These are phyloP conservation scores for Phytophthora lateralis DNA, from an alignment of 352 stramenopile species.

Conservation along the genomic window DNA sequence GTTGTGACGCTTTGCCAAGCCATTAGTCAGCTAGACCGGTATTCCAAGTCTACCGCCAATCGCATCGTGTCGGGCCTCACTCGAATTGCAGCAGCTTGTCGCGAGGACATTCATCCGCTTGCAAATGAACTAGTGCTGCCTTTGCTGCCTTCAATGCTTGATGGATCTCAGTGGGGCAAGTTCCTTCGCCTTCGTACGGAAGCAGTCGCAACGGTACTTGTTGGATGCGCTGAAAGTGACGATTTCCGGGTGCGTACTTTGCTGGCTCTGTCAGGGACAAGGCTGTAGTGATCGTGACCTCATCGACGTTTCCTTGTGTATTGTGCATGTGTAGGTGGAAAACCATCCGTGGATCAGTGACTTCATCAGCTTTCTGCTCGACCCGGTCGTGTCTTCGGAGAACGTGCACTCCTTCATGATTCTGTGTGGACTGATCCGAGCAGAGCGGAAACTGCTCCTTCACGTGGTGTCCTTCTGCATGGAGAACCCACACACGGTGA, in stretches of 20 bases:
- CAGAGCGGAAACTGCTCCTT: conserved; percentile 38
- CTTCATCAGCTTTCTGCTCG: conserved; percentile 48
- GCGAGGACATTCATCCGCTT: conserved; percentile 39
- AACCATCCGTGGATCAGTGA: conserved; percentile 52
- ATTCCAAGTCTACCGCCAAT: conserved; percentile 73
- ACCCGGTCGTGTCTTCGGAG: conserved; percentile 51
- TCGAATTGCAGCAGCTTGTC: conserved; percentile 50
- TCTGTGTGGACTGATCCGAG: conserved; percentile 38
- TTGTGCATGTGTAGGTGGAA: conserved; percentile 31
- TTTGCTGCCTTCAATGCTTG: conserved; percentile 49
- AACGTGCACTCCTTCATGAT: conserved; percentile 59
- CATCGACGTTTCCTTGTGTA: conserved; percentile 4
- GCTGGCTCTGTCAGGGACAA: neutral
- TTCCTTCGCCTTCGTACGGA: conserved; percentile 52
- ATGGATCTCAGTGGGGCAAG: conserved; percentile 57
- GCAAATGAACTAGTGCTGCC: conserved; percentile 56
- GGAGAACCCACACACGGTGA: conserved; percentile 40
- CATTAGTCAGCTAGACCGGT: conserved; percentile 65
- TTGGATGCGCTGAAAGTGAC: conserved; percentile 43
- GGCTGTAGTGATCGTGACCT: neutral
- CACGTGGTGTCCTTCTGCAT: conserved; percentile 51
- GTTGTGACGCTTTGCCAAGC: conserved; percentile 49
- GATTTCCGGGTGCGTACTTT: conserved; percentile 44
- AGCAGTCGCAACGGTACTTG: conserved; percentile 51
- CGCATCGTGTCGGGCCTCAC: conserved; percentile 63